Evolutionary conservation across 78 protist genomes (phyloP).

Genomic region (Protostelium mycophagum): DNA sequence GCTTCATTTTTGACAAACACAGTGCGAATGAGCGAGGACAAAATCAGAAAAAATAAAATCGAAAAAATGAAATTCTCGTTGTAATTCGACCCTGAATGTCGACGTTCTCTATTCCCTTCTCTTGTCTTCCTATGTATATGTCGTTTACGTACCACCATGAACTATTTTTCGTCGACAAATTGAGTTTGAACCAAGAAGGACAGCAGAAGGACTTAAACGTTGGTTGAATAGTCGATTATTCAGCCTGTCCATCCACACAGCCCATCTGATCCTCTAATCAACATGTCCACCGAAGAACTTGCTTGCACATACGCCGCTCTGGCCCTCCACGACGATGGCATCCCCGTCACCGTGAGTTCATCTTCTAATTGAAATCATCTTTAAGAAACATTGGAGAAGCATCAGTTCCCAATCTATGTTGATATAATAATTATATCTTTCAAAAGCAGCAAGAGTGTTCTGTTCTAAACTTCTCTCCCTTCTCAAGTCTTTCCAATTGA

Average conservation of each 20-base stretch:
- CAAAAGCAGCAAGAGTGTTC: no score
- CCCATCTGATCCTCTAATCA: no score
- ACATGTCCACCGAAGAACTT: conserved; percentile 29
- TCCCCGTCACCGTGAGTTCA: conserved; percentile 45
- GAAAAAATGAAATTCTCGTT: not conserved
- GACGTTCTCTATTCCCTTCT: not conserved
- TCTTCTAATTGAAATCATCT: not conserved
- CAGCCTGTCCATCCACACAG: not conserved
- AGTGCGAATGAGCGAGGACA: not conserved
- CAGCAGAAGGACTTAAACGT: not conserved
- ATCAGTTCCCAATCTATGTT: no score
- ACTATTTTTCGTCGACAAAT: not conserved
- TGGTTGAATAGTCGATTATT: not conserved
- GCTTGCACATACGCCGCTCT: conserved; percentile 81
- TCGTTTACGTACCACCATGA: not conserved
- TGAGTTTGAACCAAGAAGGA: not conserved
- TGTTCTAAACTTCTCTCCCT: no score
- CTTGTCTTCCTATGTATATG: not conserved
- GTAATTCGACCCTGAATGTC: not conserved
- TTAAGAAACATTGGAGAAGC: no score
- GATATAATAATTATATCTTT: no score
- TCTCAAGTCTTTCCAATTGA: not conserved
- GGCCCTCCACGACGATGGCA: conserved; percentile 73
- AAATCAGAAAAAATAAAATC: not conserved
- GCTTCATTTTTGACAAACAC: not conserved